Conservation (phyloP, 1,284 basidiomycete genomes). For the Stygiomarasmius scandens region DNA sequence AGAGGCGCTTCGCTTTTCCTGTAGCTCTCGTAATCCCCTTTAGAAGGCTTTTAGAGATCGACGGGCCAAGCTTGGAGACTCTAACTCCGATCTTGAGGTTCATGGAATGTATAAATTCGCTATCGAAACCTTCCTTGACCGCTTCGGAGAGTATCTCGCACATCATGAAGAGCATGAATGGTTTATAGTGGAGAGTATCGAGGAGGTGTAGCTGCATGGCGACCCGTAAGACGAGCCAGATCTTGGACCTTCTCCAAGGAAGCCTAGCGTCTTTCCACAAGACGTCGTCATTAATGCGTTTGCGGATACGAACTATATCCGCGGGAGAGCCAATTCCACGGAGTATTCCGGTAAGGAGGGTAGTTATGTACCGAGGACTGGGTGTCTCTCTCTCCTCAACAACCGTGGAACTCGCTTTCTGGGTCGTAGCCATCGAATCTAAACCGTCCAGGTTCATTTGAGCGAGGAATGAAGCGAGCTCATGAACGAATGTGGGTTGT, state of each 20-base stretch:
- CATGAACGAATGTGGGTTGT: slow-evolving; percentile 25
- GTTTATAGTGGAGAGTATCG: slow-evolving; percentile 40
- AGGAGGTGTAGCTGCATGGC: slow-evolving; percentile 37
- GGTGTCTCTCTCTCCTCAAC: slow-evolving; percentile 10
- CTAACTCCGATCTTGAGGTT: slow-evolving; percentile 39
- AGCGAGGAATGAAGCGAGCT: slow-evolving; percentile 16
- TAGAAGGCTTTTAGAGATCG: neutral
- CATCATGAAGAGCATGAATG: slow-evolving; percentile 47
- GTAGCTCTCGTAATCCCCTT: neutral
- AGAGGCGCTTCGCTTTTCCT: neutral
- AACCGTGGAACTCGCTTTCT: slow-evolving; percentile 10
- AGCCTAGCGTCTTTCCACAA: slow-evolving; percentile 36
- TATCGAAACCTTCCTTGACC: slow-evolving; percentile 24
- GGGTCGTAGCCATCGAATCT: slow-evolving; percentile 1
- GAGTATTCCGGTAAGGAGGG: slow-evolving; percentile 44
- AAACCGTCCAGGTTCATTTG: slow-evolving; percentile 18
- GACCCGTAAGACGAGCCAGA: slow-evolving; percentile 39
- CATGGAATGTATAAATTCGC: slow-evolving; percentile 36
- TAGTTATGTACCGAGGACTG: slow-evolving; percentile 26
- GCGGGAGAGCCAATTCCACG: slow-evolving; percentile 28
- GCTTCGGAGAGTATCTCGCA: slow-evolving; percentile 30
- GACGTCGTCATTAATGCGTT: slow-evolving; percentile 47
- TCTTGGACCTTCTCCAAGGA: slow-evolving; percentile 44
- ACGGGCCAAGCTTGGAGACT: slow-evolving; percentile 34
- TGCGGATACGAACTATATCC: slow-evolving; percentile 33